Base-by-base conservation (phyloP, 352 stramenopile genomes). In the Phytophthora brassicae region DNA sequence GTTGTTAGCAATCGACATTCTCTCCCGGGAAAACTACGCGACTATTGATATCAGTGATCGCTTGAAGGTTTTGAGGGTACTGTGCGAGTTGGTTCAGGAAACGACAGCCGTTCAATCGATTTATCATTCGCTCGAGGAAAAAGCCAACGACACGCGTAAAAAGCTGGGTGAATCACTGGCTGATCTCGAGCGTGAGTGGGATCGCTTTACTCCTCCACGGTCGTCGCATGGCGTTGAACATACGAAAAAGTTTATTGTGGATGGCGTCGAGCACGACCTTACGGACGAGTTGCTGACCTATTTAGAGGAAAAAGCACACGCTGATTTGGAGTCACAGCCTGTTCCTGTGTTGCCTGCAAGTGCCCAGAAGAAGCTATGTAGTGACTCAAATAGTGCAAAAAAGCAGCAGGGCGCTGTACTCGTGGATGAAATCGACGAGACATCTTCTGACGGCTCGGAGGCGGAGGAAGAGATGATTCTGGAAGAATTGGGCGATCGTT, bases 11-110 rank as follows among this genome's bases (percentile, higher is more conserved):
- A 84, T 90, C 46, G 81, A 86, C 12, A 60, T 87, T 26, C 51
- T 95, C 7, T 90, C 84, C 4, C 73, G 74, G 36, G 86, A 95
- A 57, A 87, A 81, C 51, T 91, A 89, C 43, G 73, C 74, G 8
- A 74, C 84, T 22, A 24, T 89, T 36, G 53, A 57, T 44, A 39
- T 92, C 3, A 42, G 22, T 17, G 81, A 95, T 44, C 77, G 83
- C 7, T 64, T 93, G 7, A 66, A 68, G 16, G 60, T 95, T 14
- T 59, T 92, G 16, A 69, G 77, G 6, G 75, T 87, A 11, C 58
- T 93, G 11, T 87, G 77, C 20, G 86, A 95, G 43, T 60, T 95
- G 26, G 53, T 89, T n/a, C 62, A 88, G 48, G 77, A 72, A 11
- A 81, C 66, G 19, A 63, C 67, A 19, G 64, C 50, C 1, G 76